Evolutionary conservation across 805 yeast genomes (phyloP), one percentile per base, ranked within the genome.

Genomic region (Ogataea thermomethanolica): DNA sequence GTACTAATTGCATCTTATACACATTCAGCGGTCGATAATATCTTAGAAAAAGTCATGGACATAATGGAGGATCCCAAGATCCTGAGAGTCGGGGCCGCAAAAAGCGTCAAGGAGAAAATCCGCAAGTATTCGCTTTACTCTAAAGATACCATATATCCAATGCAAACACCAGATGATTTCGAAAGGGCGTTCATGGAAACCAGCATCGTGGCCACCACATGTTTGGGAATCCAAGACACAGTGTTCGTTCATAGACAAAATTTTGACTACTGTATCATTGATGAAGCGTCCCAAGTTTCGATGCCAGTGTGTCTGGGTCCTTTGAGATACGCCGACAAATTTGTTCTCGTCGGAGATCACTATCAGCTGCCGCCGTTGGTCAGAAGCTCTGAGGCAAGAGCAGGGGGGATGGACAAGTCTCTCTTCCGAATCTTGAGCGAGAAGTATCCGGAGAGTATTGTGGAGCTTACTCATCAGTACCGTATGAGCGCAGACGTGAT

Each of bases 341-440:
- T 91, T 58, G 73, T 93, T 1, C 70, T 93, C 45, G 97, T 93
- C n/a, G 99, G 99, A 8, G 99, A 93, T 58, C 98, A 93, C 59
- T 78, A 75, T 49, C 99, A 93, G 60, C 67, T 93, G 20, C 95
- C 97, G 3, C 99, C 99, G 1, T 67, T 93, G 36, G 89, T 93
- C 1, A 71, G 75, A 20, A 78, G 78, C 51, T 74, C 80, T 0
- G 74, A 72, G 13, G 96, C 97, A 0, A 71, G 71, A 39, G 50
- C 51, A 9, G 78, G 74, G 0, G 90, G 89, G 0, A 64, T 93
- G 8, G 84, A 84, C 26, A 72, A 71, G 27, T 88, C 96, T 1
- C 65, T 95, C 39, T 93, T 93, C 65, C 80, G 78, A 56, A 66
- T 73, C 2, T 69, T 93, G 29, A 80, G 91, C 47, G 89, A 84